Evolutionary conservation across 805 yeast genomes (phyloP).

Genomic region (Lipomyces spencermartinsiae): DNA sequence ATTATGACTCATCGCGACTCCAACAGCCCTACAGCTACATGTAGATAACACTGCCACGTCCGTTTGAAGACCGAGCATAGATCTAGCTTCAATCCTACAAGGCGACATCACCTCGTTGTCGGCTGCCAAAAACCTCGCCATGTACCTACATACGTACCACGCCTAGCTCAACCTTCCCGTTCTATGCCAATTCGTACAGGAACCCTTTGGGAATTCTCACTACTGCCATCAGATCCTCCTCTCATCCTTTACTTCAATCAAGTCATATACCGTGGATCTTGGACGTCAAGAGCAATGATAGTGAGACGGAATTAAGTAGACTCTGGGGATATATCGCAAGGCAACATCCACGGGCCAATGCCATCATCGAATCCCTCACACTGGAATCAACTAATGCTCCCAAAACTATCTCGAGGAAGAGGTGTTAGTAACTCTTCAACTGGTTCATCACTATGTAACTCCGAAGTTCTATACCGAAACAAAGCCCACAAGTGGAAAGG

Average conservation of each 20-base stretch:
- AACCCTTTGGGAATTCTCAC: constrained; percentile 60
- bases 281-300: constrained; percentile 42
- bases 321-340: constrained; percentile 65
- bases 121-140: not conserved
- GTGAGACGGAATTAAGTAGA: constrained; percentile 49
- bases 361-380: constrained; percentile 40
- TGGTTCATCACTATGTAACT: constrained; percentile 57
- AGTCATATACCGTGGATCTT: constrained; percentile 64
- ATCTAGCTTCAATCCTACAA: not conserved
- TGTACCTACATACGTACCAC: constrained; percentile 10
- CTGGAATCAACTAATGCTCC: not conserved
- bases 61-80: too few species aligned
- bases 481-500: constrained; percentile 62
- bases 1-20: constrained; percentile 1
- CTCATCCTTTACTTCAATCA: constrained; percentile 53
- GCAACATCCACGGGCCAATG: constrained; percentile 55
- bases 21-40: too few species aligned
- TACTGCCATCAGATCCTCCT: constrained; percentile 41
- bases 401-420: constrained; percentile 50
- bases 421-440: constrained; percentile 59
- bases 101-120: not conserved
- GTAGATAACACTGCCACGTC: too few species aligned
- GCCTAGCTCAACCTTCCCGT: constrained; percentile 37
- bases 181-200: constrained; percentile 47
- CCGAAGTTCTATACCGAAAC: constrained; percentile 65